These are phyloP conservation scores for Candida smagusa DNA, from an alignment of 1,139 yeast species.

Conservation along the genomic window DNA sequence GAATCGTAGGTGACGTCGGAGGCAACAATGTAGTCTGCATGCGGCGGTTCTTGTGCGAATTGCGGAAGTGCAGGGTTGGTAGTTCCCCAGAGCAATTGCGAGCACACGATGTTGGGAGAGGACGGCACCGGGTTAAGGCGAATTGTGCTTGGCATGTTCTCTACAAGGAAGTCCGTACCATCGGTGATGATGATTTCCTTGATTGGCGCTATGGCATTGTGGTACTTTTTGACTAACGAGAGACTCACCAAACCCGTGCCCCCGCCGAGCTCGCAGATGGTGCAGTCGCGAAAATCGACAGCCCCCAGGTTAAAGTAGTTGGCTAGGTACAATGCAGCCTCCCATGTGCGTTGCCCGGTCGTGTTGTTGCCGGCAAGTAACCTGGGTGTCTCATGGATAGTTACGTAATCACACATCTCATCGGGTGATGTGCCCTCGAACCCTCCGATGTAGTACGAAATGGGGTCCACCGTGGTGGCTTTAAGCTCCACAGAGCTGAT, in stretches of 20 bases:
- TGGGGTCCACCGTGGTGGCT: conserved; percentile 46
- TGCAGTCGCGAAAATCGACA: conserved; percentile 14
- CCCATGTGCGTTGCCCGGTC: conserved; percentile 93
- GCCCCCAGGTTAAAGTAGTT: conserved; percentile 34
- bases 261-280: conserved; percentile 73
- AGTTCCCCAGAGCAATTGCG: conserved; percentile 59
- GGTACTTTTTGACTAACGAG: conserved; percentile 32
- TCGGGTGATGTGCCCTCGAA: conserved; percentile 10
- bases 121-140: conserved; percentile 34
- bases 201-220: conserved; percentile 8
- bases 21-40: conserved; percentile 56
- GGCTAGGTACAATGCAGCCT: conserved; percentile 74
- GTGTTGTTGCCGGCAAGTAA: conserved; percentile 72
- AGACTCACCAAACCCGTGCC: conserved; percentile 89
- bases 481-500: conserved; percentile 35
- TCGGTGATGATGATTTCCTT: conserved; percentile 59
- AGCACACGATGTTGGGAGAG: conserved; percentile 13
- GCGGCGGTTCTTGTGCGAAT: conserved; percentile 15
- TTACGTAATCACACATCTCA: conserved; percentile 21
- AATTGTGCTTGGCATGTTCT: conserved; percentile 45
- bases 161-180: conserved; percentile 68
- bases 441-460: conserved; percentile 43
- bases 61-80: conserved; percentile 11
- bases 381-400: conserved; percentile 59
- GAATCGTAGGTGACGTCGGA: conserved; percentile 88